A percentile compares a stretch with the other conserved stretches of the same genome.
Conservation (phyloP, 1,284 basidiomycete genomes). For the Pyrrhoderma lamaoense region DNA sequence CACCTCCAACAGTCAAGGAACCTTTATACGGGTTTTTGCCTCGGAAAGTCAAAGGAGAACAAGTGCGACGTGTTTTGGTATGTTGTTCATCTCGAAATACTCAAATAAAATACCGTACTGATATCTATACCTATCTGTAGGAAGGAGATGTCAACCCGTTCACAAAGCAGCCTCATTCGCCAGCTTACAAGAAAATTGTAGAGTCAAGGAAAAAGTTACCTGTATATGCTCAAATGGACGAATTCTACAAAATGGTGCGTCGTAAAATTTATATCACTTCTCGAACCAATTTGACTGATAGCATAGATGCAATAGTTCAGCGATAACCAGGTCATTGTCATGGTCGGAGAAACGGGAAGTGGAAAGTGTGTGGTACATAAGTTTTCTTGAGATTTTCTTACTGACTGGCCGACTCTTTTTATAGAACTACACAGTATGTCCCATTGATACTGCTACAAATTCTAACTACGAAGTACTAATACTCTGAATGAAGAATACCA, state of each 20-base stretch:
- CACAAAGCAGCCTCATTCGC: slow-evolving; percentile 70
- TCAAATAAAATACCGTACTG: neutral
- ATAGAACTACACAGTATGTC: slow-evolving; percentile 77
- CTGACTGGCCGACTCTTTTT: neutral
- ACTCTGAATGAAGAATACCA: slow-evolving; percentile 56
- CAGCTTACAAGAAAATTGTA: slow-evolving; percentile 84
- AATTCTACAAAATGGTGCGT: slow-evolving; percentile 80
- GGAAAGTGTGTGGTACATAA: slow-evolving; percentile 57
- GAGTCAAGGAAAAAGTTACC: slow-evolving; percentile 83
- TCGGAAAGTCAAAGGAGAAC: slow-evolving; percentile 63
- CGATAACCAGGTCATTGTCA: slow-evolving; percentile 85
- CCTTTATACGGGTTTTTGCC: slow-evolving; percentile 77
- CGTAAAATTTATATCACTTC: slow-evolving; percentile 12
- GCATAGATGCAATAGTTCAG: slow-evolving; percentile 50
- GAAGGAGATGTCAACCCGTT: slow-evolving; percentile 87
- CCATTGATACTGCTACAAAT: no score
- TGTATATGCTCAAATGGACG: slow-evolving; percentile 89
- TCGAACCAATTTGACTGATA: slow-evolving; percentile 12
- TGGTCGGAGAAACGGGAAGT: slow-evolving; percentile 97
- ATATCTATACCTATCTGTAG: slow-evolving; percentile 34
- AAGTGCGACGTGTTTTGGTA: slow-evolving; percentile 72
- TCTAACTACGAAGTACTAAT: slow-evolving; percentile 21
- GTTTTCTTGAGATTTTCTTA: neutral
- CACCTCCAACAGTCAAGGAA: slow-evolving; percentile 27
- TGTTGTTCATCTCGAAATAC: slow-evolving; percentile 22